These are phyloP conservation scores for Sclerotinia spermophila DNA, from an alignment of 2,329 filamentous ascomycete genomes.

Conservation along the genomic window DNA sequence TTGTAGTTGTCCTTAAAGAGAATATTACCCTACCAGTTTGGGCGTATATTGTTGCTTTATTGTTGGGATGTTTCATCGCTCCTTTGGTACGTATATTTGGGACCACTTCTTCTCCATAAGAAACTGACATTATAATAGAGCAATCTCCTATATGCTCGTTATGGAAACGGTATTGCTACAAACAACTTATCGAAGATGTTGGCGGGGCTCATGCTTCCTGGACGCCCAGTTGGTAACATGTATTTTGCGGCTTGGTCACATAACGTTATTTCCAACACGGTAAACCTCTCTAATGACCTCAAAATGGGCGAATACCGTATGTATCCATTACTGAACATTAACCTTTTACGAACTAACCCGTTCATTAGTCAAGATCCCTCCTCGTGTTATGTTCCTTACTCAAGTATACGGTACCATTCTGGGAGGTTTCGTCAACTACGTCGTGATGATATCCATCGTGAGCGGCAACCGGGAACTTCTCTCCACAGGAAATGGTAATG, in stretches of 20 bases:
- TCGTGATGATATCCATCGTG: constrained; percentile 46
- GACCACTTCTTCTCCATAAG: not conserved
- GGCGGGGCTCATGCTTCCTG: constrained; percentile 46
- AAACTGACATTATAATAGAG: constrained; percentile 40
- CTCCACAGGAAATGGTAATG: constrained; percentile 41
- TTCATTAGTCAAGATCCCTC: constrained; percentile 45
- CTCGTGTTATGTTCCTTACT: constrained; percentile 44
- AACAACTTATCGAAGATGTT: constrained; percentile 55
- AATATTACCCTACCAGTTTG: constrained; percentile 42
- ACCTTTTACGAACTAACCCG: constrained; percentile 25
- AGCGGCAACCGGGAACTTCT: constrained; percentile 43
- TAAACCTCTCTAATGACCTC: constrained; percentile 50
- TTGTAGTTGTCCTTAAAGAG: constrained; percentile 40
- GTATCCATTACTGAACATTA: constrained; percentile 24
- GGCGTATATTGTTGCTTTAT: constrained; percentile 42
- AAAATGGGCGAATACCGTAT: constrained; percentile 57
- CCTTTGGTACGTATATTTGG: constrained; percentile 43
- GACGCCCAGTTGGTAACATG: constrained; percentile 42
- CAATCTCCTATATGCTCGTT: constrained; percentile 49
- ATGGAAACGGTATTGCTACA: constrained; percentile 55
- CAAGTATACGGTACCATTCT: constrained; percentile 45
- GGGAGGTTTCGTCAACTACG: constrained; percentile 45
- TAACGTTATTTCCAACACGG: constrained; percentile 49
- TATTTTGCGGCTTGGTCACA: constrained; percentile 56
- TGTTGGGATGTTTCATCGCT: constrained; percentile 43